Evolutionary conservation across 1,284 basidiomycete species (phyloP).

Genomic region (Wallemia ichthyophaga): DNA sequence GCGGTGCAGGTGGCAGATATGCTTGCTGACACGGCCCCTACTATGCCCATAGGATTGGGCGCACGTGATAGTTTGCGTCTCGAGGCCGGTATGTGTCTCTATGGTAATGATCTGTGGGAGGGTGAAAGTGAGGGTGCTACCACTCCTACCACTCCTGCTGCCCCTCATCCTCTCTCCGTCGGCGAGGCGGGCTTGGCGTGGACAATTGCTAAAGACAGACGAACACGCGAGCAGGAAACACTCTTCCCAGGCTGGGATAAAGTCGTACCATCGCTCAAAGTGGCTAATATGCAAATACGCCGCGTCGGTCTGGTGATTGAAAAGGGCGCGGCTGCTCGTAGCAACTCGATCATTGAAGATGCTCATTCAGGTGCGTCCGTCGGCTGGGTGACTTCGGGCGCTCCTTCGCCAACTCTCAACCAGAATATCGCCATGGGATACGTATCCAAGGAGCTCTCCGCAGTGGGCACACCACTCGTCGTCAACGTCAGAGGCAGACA

Average conservation of each 20-base stretch:
- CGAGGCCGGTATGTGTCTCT: slow-evolving; percentile 94
- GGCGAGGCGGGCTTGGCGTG: slow-evolving; percentile 74
- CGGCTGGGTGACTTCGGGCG: slow-evolving; percentile 69
- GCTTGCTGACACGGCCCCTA: slow-evolving; percentile 27
- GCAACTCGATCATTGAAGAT: slow-evolving; percentile 27
- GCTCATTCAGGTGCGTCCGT: slow-evolving; percentile 3
- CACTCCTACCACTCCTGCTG: no score
- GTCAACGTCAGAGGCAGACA: slow-evolving; percentile 49
- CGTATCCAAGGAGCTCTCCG: slow-evolving; percentile 24
- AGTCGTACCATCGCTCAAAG: slow-evolving; percentile 51
- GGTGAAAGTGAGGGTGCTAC: no score
- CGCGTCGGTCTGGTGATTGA: slow-evolving; percentile 49
- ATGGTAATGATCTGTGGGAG: slow-evolving; percentile 62
- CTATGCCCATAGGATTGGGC: slow-evolving; percentile 68
- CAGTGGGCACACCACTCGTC: slow-evolving; percentile 53
- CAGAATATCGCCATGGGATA: slow-evolving; percentile 95
- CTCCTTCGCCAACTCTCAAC: slow-evolving; percentile 66
- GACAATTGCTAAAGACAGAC: slow-evolving; percentile 71
- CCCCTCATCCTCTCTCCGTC: slow-evolving; percentile 53
- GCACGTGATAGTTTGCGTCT: slow-evolving; percentile 75
- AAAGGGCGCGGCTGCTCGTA: neutral
- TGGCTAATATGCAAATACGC: slow-evolving; percentile 29
- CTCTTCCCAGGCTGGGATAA: slow-evolving; percentile 50
- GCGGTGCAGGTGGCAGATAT: slow-evolving; percentile 40
- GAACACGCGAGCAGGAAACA: slow-evolving; percentile 20